Percentiles rank a stretch among this genome's conserved stretches.
phyloP scores from a whole-genome alignment of 345 rosid genomes.

The Populus deltoides region DNA sequence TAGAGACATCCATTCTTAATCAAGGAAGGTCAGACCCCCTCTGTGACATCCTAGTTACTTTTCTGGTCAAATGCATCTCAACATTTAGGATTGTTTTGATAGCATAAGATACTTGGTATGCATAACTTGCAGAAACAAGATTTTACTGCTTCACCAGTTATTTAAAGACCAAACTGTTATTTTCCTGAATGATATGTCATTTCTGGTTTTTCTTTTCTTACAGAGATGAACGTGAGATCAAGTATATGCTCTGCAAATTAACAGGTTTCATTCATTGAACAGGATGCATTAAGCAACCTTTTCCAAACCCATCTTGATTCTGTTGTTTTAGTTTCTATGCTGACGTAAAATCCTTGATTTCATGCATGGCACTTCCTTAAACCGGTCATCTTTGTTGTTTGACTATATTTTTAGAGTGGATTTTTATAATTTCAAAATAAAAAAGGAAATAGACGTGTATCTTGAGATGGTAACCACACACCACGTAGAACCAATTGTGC shows the following conservation, averaged over 20 bases:
- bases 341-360: background rate
- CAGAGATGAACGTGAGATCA: too few species aligned
- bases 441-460: too few species aligned
- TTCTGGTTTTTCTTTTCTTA: rapidly evolving
- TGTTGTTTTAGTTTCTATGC: background rate
- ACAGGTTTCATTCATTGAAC: background rate
- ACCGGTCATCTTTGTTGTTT: background rate
- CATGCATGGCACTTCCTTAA: background rate
- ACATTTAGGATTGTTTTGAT: background rate
- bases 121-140: background rate
- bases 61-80: background rate
- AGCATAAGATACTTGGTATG: background rate
- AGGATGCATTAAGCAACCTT: background rate
- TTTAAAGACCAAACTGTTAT: background rate
- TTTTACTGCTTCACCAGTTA: too few species aligned
- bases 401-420: background rate
- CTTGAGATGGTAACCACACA: too few species aligned
- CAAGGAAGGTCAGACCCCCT: background rate
- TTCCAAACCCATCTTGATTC: background rate
- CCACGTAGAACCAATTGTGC: background rate
- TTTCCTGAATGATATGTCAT: too few species aligned
- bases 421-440: too few species aligned
- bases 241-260: background rate
- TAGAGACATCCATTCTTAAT: background rate
- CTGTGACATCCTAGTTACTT: background rate